Evolutionary conservation across 495 filamentous ascomycete species (phyloP), one percentile per base, ranked within the genome.

Genomic region (Penicillium pulvis): DNA sequence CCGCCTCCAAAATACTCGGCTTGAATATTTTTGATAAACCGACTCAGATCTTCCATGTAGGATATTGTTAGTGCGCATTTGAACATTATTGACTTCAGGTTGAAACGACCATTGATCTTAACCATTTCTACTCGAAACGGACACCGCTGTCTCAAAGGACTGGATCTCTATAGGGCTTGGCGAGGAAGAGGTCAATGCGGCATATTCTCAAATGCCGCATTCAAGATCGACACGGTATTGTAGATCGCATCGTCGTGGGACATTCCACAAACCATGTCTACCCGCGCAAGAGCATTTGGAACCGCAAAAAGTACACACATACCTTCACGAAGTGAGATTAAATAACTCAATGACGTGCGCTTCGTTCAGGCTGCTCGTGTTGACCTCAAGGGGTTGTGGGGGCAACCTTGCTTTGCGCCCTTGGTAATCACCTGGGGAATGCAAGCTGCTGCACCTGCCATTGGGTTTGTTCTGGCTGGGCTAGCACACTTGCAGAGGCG

Each of bases 371-470:
- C 1, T 23, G 10, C 51, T 53, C 51, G 36, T 52, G 26, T 17
- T 53, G 51, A 26, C 31, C 39, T 39, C 44, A 59, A 58, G 56
- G 56, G 53, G 51, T 50, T 44, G 62, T 23, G 31, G 51, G 53
- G 42, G 53, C 44, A 54, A 63, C 63, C 66, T 66, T 69, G 66
- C 66, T 58, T 69, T 23, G 24, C 42, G 19, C 64, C 58, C 60
- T 65, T 59, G 28, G 14, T 39, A 55, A 63, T 59, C 47, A 17
- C 44, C 49, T 41, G 41, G 54, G 56, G 63, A 62, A 69, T 66
- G 59, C 48, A 19, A 23, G 30, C 31, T 43, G n/a, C 31, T 20
- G 31, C 28, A 20, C 24, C 42, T 43, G 28, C 33, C 11, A 69
- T 64, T 69, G 63, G 60, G 6, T 36, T 20, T 53, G 63, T 63